phyloP scores from a whole-genome alignment of 2,329 filamentous ascomycete genomes.

The Claviceps paspali region DNA sequence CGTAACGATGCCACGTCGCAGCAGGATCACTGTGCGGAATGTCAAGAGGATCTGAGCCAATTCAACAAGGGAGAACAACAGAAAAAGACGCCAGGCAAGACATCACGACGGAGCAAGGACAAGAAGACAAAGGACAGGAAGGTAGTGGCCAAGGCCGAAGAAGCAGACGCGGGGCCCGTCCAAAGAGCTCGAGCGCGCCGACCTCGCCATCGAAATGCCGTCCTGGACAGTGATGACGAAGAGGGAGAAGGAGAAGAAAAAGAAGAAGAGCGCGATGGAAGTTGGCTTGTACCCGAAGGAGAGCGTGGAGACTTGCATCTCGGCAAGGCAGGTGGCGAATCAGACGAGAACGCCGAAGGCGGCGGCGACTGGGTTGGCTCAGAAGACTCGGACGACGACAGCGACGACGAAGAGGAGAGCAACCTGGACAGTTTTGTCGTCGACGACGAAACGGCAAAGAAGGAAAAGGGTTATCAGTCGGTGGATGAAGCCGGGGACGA shows the following conservation, averaged over 20 bases:
- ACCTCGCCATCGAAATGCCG: conserved; percentile 35
- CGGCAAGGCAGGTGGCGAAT: conserved; percentile 67
- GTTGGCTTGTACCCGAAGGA: conserved; percentile 63
- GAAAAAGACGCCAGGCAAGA: conserved; percentile 21
- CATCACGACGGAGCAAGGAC: conserved; percentile 16
- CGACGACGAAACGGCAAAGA: conserved; percentile 29
- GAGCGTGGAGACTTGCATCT: conserved; percentile 46
- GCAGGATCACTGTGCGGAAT: conserved; percentile 53
- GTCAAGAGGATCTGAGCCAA: conserved; percentile 56
- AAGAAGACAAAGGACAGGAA: conserved; percentile 20
- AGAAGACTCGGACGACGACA: conserved; percentile 47
- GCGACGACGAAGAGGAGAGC: conserved; percentile 29
- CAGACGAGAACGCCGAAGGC: conserved; percentile 77
- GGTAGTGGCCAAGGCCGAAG: conserved; percentile 5
- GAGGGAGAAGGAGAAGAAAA: too few species aligned
- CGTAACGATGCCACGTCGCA: conserved; percentile 26
- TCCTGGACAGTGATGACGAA: conserved; percentile 53
- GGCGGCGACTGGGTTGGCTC: conserved; percentile 65
- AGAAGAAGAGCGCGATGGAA: conserved; percentile 56
- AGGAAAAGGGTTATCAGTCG: conserved; percentile 15
- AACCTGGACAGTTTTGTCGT: conserved; percentile 41
- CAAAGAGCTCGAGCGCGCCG: conserved; percentile 15
- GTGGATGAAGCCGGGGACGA: conserved; percentile 15
- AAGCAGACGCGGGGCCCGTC: conserved; percentile 10
- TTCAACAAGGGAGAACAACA: conserved; percentile 34